Evolutionary conservation across 768 basidiomycete species (phyloP), one percentile per base, ranked within the genome.

Genomic region (Suillus variegatus): DNA sequence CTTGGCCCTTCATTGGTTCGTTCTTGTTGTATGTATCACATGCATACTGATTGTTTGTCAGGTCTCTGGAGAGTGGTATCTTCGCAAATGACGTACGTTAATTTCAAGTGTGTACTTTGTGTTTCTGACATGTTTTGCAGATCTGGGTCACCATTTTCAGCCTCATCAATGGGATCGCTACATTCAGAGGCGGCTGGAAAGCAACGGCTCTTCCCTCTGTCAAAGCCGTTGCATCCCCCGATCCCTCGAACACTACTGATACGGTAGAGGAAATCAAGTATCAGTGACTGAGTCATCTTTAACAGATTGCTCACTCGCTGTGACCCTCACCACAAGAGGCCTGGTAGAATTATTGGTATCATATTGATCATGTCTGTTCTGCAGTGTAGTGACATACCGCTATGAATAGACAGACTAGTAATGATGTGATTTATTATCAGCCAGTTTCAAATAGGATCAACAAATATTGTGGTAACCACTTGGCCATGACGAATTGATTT

Each of bases 1-100:
- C 4, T 75, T 93, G 60, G 92, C 94, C 3, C 75, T 94, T 64
- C 95, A 97, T 74, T 95, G 93, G 94, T 38, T 65, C 43, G 32
- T 62, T 18, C 16, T 41, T 32, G 18, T 38, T 40, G 41, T 49
- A 38, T 4, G 8, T 61, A 40, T 14, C 16, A 63, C 36, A 28
- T 7, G 12, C 41, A 60, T 68, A 67, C 28, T 62, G 28, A 14
- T 40, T 52, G 64, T 40, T 43, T 56, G 20, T 32, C 58, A 93
- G 91, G 89, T 93, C 92, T 10, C 68, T 88, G 60, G 82, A 88
- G 69, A 80, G 81, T 36, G 90, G 89, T n/a, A 71, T 92, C 6
- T 88, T 92, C 69, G 81, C 82, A 63, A 86, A 87, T 70, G 86
- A 89, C 52, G 90, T 91, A 68, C 55, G 85, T 74, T n/a, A 58